phyloP scores from a whole-genome alignment of 139 green algal species.

The Chlorella vulgaris region DNA sequence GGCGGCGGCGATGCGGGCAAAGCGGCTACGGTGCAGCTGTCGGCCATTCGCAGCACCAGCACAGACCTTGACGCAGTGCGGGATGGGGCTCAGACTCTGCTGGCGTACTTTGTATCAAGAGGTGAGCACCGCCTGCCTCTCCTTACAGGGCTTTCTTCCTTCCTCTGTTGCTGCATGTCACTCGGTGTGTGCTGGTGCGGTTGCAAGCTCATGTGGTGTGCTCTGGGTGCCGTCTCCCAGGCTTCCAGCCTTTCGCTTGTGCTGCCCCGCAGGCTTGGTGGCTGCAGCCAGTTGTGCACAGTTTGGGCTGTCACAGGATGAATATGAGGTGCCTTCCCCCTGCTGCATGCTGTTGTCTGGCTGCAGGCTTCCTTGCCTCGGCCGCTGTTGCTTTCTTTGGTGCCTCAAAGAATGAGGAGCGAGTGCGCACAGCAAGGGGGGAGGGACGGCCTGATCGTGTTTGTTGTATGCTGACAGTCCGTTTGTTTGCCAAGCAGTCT shows the following conservation, averaged over 20 bases:
- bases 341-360: neutral
- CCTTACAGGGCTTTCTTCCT: neutral
- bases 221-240: neutral
- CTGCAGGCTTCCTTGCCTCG: conserved; percentile 22
- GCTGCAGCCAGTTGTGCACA: conserved; percentile 7
- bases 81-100: conserved; percentile 12
- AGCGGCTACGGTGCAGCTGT: neutral
- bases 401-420: conserved; percentile 38
- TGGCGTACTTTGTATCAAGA: conserved; percentile 28
- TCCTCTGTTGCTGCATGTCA: too few species aligned
- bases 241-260: neutral
- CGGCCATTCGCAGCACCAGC: conserved; percentile 24
- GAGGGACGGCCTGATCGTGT: neutral
- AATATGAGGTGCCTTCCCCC: conserved; percentile 36
- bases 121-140: conserved; percentile 9
- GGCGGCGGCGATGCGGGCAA: neutral
- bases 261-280: conserved; percentile 12
- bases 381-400: conserved; percentile 37
- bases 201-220: neutral
- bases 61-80: conserved; percentile 33
- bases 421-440: too few species aligned
- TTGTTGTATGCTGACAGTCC: neutral
- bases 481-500: too few species aligned
- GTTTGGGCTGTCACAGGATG: conserved; percentile 38
- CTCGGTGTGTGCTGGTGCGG: too few species aligned